Base-by-base conservation (phyloP, 495 filamentous ascomycete species). In the Xylaria longipes region DNA sequence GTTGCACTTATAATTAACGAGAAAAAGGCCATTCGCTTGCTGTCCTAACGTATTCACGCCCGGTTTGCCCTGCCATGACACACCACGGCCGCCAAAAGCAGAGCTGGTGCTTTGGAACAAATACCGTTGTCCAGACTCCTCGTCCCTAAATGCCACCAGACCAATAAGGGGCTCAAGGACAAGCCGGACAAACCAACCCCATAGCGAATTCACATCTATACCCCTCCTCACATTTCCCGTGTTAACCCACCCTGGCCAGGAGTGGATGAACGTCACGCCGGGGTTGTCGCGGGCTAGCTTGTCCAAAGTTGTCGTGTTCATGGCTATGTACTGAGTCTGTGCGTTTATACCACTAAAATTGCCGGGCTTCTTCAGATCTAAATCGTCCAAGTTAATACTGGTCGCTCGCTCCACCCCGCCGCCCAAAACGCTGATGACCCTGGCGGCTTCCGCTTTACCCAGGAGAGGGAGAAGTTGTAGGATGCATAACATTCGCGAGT, bases 211-310 rank as follows among this genome's bases (percentile, higher is more conserved):
- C 27, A 68, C 45, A 27, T 71, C 74, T 46, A 60, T 66, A 17
- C 78, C 79, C 54, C 80, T 73, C 15, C 71, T 76, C 39, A 79
- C 71, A 68, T 79, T 77, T 8, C 78, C 82, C n/a, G 82, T 84
- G 62, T 72, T 76, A 41, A 83, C 82, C 57, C 65, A 62, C 1
- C 82, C 82, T 12, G 82, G 82, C 71, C 73, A 77, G 20, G 74
- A 69, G 72, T 83, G 82, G 35, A 84, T 74, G 69, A 84, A 84
- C 12, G 73, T 73, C 25, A 84, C 71, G 6, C 70, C n/a, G 3
- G 73, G 75, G 41, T 82, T 82, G n/a, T 77, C 76, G 45, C 74
- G 43, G 12, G 81, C 81, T 6, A 84, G 73, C 61, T 68, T 74
- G 12, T 77, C 73, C 45, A 80, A 14, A 39, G 39, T 41, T 35